These are phyloP conservation scores for Curvularia lunata DNA, from an alignment of 2,329 filamentous ascomycete genomes.

Conservation along the genomic window DNA sequence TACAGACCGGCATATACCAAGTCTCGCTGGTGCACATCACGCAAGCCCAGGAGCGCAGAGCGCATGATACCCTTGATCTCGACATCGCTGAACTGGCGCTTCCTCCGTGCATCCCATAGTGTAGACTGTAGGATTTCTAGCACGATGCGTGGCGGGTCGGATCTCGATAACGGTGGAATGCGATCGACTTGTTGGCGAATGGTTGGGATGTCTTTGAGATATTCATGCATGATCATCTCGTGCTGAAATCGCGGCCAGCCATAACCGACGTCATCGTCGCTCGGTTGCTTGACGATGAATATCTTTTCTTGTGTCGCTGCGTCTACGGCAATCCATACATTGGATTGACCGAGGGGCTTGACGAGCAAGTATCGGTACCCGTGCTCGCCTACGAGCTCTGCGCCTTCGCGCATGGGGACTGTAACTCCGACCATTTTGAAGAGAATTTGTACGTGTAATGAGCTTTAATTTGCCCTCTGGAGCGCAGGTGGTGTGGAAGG, in stretches of 20 bases:
- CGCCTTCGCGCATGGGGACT: slow-evolving; percentile 16
- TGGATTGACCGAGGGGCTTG: slow-evolving; percentile 16
- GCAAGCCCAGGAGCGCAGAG: slow-evolving; percentile 13
- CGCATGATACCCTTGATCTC: slow-evolving; percentile 22
- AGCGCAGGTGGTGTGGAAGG: background rate
- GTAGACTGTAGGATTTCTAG: slow-evolving; percentile 18
- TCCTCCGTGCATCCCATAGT: slow-evolving; percentile 16
- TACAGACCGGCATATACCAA: slow-evolving; percentile 18
- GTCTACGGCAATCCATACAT: slow-evolving; percentile 21
- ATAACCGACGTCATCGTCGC: slow-evolving; percentile 14
- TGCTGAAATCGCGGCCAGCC: slow-evolving; percentile 21
- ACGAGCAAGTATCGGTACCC: slow-evolving; percentile 19
- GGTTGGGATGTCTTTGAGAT: slow-evolving; percentile 15
- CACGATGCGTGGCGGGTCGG: slow-evolving; percentile 15
- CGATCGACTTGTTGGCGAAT: slow-evolving; percentile 20
- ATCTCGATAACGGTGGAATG: slow-evolving; percentile 11
- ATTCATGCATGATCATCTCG: slow-evolving; percentile 22
- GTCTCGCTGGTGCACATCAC: slow-evolving; percentile 15
- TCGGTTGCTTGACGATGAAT: slow-evolving; percentile 19
- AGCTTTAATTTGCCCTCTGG: background rate
- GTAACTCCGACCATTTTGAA: slow-evolving; percentile 11
- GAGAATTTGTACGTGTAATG: background rate
- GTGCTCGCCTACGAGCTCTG: slow-evolving; percentile 18
- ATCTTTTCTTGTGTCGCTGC: slow-evolving; percentile 19
- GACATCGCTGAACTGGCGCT: slow-evolving; percentile 18